Percentiles rank a stretch among this genome's conserved stretches.
Conservation (phyloP, 768 basidiomycete species). For the Suillus spraguei region DNA sequence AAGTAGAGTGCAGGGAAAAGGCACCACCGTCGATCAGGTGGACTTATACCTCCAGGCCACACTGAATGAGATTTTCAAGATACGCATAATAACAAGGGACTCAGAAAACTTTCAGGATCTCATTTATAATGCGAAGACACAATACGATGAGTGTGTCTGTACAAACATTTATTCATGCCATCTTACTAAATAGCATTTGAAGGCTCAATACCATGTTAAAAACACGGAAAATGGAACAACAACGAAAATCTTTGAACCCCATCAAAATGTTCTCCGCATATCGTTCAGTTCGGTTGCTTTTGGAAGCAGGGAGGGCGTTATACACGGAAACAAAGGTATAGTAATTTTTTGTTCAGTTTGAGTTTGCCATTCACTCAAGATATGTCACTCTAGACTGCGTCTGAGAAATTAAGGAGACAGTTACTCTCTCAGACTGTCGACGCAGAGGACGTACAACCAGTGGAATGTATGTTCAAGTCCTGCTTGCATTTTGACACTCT, state of each 20-base stretch:
- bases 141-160: conserved; percentile 13
- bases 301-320: conserved; percentile 10
- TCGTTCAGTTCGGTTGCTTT: conserved; percentile 13
- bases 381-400: conserved; percentile 8
- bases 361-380: neutral
- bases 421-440: conserved; percentile 17
- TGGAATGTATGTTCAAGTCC: no score
- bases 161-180: neutral
- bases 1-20: no score
- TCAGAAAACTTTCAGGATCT: neutral
- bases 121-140: neutral
- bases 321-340: conserved; percentile 15
- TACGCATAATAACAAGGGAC: neutral
- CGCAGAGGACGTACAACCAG: conserved; percentile 8
- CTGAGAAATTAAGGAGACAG: conserved; percentile 12
- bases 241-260: conserved; percentile 11
- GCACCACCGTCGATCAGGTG: no score
- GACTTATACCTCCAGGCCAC: conserved; percentile 20
- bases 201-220: neutral
- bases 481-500: no score
- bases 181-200: neutral
- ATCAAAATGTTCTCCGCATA: conserved; percentile 7
- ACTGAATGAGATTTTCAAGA: conserved; percentile 14
- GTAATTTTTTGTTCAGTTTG: neutral
- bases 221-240: neutral